Conservation (phyloP, 23 red algal genomes). For the Agarophyton chilense region DNA sequence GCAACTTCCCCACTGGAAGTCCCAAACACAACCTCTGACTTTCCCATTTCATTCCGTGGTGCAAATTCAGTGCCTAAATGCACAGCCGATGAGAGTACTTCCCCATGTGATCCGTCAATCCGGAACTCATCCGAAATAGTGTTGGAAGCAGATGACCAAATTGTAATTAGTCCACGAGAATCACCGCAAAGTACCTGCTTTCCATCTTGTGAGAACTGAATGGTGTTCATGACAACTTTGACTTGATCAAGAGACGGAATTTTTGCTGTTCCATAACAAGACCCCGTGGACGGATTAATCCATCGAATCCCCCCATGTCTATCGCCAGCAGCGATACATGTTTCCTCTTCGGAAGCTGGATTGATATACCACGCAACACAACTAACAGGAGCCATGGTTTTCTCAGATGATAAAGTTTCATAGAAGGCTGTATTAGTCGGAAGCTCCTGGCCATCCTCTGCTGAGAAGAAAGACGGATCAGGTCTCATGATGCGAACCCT, state of each 20-base stretch:
- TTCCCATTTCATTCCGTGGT: neutral
- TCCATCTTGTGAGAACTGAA: constrained; percentile 29
- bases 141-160: constrained; percentile 39
- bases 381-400: neutral
- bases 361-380: constrained; percentile 11
- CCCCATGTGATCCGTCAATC: constrained; percentile 30
- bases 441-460: neutral
- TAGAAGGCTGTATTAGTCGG: constrained; percentile 40
- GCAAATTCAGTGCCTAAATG: neutral
- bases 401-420: neutral
- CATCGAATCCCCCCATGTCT: constrained; percentile 29
- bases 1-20: constrained; percentile 31
- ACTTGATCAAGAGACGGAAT: constrained; percentile 9
- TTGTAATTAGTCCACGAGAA: constrained; percentile 33
- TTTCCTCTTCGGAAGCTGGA: neutral
- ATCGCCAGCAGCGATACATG: constrained; percentile 51
- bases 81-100: constrained; percentile 7
- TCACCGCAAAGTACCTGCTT: constrained; percentile 55
- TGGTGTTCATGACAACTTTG: constrained; percentile 27
- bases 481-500: constrained; percentile 24
- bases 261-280: constrained; percentile 3
- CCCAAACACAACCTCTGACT: constrained; percentile 45
- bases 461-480: constrained; percentile 5
- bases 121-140: constrained; percentile 22
- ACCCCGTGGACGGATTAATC: constrained; percentile 38